phyloP scores from a whole-genome alignment of 2,329 filamentous ascomycete genomes.

The Exophiala mesophila region DNA sequence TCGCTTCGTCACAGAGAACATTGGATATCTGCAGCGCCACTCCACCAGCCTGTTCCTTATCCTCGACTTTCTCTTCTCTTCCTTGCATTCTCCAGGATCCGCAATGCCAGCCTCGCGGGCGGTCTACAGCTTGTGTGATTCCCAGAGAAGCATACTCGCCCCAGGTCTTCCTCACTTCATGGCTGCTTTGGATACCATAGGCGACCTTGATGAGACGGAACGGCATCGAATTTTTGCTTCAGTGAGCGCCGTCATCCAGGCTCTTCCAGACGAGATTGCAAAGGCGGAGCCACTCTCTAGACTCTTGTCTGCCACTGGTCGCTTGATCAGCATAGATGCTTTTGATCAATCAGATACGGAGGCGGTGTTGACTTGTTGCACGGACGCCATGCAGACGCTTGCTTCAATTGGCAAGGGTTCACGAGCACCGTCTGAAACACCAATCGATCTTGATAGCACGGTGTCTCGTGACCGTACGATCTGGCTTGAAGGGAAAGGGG shows the following conservation, averaged over 20 bases:
- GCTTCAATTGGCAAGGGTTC: slow-evolving; percentile 25
- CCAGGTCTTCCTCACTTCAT: slow-evolving; percentile 41
- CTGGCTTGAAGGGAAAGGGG: slow-evolving; percentile 22
- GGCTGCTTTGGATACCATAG: slow-evolving; percentile 32
- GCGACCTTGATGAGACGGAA: slow-evolving; percentile 18
- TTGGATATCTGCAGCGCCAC: slow-evolving; percentile 41
- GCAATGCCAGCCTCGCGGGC: slow-evolving; percentile 40
- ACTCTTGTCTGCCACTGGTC: slow-evolving; percentile 34
- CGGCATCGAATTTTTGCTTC: slow-evolving; percentile 36
- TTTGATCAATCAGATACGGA: slow-evolving; percentile 32
- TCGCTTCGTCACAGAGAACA: slow-evolving; percentile 41
- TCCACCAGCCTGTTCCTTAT: slow-evolving; percentile 37
- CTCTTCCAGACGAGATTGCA: slow-evolving; percentile 34
- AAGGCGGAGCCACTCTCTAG: slow-evolving; percentile 37
- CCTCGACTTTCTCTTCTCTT: slow-evolving; percentile 42
- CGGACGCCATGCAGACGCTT: slow-evolving; percentile 35
- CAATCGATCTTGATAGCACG: slow-evolving; percentile 19
- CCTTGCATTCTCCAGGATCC: slow-evolving; percentile 38
- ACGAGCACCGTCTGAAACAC: slow-evolving; percentile 20
- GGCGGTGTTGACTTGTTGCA: slow-evolving; percentile 32
- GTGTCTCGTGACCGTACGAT: slow-evolving; percentile 7
- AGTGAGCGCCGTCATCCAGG: slow-evolving; percentile 42
- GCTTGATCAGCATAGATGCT: slow-evolving; percentile 30
- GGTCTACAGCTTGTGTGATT: slow-evolving; percentile 41
- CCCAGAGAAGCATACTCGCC: slow-evolving; percentile 38